phyloP scores from a whole-genome alignment of 805 yeast species.

The Schwanniomyces yamadae region DNA sequence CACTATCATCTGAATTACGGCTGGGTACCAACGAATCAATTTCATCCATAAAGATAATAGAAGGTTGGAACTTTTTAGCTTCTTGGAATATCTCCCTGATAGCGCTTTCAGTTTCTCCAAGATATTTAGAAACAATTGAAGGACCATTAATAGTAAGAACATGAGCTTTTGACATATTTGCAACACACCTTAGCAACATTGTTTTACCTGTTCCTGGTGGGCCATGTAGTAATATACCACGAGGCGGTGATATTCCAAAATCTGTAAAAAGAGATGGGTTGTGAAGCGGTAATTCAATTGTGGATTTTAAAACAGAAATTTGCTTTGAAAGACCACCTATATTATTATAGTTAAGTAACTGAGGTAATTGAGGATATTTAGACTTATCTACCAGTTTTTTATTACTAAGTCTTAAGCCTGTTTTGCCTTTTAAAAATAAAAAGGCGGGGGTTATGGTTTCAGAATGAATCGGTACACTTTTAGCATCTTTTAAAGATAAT shows the following conservation, averaged over 20 bases:
- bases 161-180: constrained; percentile 77
- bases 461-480: constrained; percentile 1
- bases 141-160: constrained; percentile 86
- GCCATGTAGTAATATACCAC: constrained; percentile 92
- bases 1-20: constrained; percentile 78
- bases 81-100: constrained; percentile 81
- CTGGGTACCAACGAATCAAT: constrained; percentile 89
- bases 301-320: constrained; percentile 57
- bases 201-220: constrained; percentile 98
- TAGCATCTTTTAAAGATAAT: constrained; percentile 27
- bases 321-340: constrained; percentile 81
- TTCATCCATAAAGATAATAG: constrained; percentile 88
- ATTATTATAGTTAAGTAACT: constrained; percentile 43
- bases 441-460: constrained; percentile 46
- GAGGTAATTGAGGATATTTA: constrained; percentile 46
- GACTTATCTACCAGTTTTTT: constrained; percentile 17
- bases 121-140: constrained; percentile 84
- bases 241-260: constrained; percentile 89
- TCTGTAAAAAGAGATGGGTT: constrained; percentile 73
- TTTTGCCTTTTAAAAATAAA: constrained; percentile 33
- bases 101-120: constrained; percentile 91
- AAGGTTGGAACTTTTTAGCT: constrained; percentile 82
- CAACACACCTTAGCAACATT: constrained; percentile 78
- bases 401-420: constrained; percentile 7
- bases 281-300: constrained; percentile 77